phyloP scores from a whole-genome alignment of 441 rosid species.

The Omphalea diandra region DNA sequence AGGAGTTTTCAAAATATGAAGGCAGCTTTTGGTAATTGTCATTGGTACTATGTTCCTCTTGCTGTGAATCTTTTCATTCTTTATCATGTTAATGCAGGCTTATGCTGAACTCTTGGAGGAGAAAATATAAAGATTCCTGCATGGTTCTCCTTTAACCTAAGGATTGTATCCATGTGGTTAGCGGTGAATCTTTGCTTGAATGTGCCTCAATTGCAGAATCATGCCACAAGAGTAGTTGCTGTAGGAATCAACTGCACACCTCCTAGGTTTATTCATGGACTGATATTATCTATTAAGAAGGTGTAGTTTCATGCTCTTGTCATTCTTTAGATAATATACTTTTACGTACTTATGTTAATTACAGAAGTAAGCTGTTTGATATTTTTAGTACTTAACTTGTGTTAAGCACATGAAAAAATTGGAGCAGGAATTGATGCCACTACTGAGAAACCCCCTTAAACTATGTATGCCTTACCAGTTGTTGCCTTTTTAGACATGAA shows the following conservation, averaged over 20 bases:
- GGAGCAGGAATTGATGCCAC: not conserved
- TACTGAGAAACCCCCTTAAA: not conserved
- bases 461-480: not conserved
- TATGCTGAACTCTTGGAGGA: slow-evolving; percentile 72
- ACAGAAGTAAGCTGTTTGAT: not conserved
- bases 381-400: not conserved
- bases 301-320: slow-evolving; percentile 27
- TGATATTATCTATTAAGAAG: slow-evolving; percentile 57
- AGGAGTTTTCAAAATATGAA: not conserved
- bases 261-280: slow-evolving; percentile 70
- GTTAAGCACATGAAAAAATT: not conserved
- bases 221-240: slow-evolving; percentile 65
- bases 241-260: slow-evolving; percentile 95
- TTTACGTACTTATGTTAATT: not conserved
- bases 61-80: not conserved
- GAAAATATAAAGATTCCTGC: slow-evolving; percentile 66
- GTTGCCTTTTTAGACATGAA: not conserved
- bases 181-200: slow-evolving; percentile 71
- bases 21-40: not conserved
- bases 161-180: slow-evolving; percentile 78
- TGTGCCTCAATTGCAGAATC: slow-evolving; percentile 70
- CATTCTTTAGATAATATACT: slow-evolving; percentile 1
- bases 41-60: not conserved
- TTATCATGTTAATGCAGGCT: slow-evolving; percentile 40
- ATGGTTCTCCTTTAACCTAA: slow-evolving; percentile 85